Base-by-base conservation (phyloP, 139 green algal genomes). In the Chlorella vulgaris region DNA sequence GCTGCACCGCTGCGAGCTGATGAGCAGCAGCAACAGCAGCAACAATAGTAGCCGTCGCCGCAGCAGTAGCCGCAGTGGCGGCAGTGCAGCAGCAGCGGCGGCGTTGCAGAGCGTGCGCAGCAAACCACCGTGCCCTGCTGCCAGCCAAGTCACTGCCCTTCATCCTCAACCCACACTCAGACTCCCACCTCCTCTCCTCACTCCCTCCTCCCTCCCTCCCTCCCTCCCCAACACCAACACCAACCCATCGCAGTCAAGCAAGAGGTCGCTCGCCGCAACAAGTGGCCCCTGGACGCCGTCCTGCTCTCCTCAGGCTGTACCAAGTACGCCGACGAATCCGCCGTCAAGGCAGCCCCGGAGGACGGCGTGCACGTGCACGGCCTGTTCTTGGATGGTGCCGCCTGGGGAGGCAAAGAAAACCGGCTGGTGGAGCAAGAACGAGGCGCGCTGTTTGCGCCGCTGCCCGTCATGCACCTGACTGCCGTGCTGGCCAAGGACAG, bases 361-460 rank as follows among this genome's bases (percentile, higher is more conserved):
- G 96, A 98, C 87, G 96, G 96, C 38, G 94, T 99, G 6, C 98
- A 94, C 85, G 89, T 98, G 33, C 95, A 97, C 69, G 96, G 96
- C 35, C 90, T 98, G 39, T 97, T 91, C 87, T 83, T 99, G 69
- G 96, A 99, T 63, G 96, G 96, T n/a, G 95, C 90, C 81, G 84
- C 92, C n/a, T 99, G 96, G 96, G 93, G 86, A 78, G 83, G 66
- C 0, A 92, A 91, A 39, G 94, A 97, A 83, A 94, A 94, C 84
- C 84, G 83, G 76, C 87, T 98, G 74, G 91, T 96, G 75, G 95
- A 98, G 31, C 63, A 70, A 43, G 63, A 40, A 22, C 31, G 63
- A 13, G 33, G 63, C 29, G 21, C 38, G 58, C 88, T 98, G 69
- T 96, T 92, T 85, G 83, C 91, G 82, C 88, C 89, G 51, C 86